Evolutionary conservation across 257 asterid species (phyloP), one percentile per base, ranked within the genome.

Genomic region (Jacaranda copaia): DNA sequence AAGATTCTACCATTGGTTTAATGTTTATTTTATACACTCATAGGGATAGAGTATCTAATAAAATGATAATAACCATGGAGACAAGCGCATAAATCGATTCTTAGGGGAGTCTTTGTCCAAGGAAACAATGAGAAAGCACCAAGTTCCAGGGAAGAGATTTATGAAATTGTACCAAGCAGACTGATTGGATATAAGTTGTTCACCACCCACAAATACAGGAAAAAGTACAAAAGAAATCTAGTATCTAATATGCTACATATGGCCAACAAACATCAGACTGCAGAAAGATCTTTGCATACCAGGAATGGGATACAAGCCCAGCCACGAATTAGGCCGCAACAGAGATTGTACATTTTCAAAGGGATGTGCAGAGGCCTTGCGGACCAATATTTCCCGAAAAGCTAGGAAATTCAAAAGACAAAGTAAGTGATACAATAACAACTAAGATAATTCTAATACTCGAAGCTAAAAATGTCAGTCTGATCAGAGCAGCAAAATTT

Each of bases 311-410:
- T 87, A 79, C 72, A 77, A 73, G 73, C 96, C 96, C 75, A 93
- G 88, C 98, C 98, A 93, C 67, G 96, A 83, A 85, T 85, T 88
- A 63, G 98, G 96, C 38, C 92, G 90, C 83, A 93, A 77, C 74
- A 88, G 77, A 72, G 96, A 85, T 81, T 90, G 98, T 72, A 90
- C 95, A 70, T 88, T 93, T 85, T 93, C 98, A 83, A 93, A 93
- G 46, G 98, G 95, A 76, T 93, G 98, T 18, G 97, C 96, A 58
- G 93, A 80, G 73, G 97, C 97, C 93, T 92, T 93, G 68, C 81
- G 84, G 79, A 86, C 96, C 96, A 93, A 81, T 70, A 88, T 87
- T 74, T 93, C 98, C 49, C 92, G 95, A 81, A 93, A 93, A 84
- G 92, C 98, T 93, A 59, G 62, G 83, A 73, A 39, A 59, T 36